Conservation (phyloP, 192 early-diverging fungal genomes). For the Umbelopsis vinacea region DNA sequence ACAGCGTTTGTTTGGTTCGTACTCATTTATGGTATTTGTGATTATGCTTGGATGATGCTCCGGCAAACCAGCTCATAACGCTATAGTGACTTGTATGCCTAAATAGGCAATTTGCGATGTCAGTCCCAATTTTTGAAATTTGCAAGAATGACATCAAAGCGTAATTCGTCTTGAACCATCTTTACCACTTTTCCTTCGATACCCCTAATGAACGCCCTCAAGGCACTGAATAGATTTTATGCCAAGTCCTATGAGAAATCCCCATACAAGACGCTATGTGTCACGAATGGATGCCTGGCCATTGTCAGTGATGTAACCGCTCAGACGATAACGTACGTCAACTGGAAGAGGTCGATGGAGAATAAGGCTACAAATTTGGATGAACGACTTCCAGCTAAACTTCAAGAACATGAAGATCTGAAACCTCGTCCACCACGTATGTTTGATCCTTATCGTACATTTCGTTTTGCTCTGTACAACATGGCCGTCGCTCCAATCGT, state of each 20-base stretch:
- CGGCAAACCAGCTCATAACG: no score
- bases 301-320: constrained; percentile 68
- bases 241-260: constrained; percentile 49
- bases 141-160: constrained; percentile 15
- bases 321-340: constrained; percentile 53
- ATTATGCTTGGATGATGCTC: no score
- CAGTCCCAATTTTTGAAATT: neutral
- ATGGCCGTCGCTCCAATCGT: constrained; percentile 70
- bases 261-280: constrained; percentile 67
- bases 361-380: constrained; percentile 19
- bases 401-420: constrained; percentile 13
- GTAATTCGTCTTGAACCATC: neutral
- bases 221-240: constrained; percentile 38
- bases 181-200: neutral
- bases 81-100: neutral
- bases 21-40: no score
- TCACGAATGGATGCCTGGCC: constrained; percentile 69
- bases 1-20: no score
- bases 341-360: constrained; percentile 26
- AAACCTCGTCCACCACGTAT: neutral
- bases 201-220: constrained; percentile 19
- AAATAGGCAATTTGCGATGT: neutral
- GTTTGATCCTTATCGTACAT: constrained; percentile 52
- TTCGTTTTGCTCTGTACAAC: constrained; percentile 71
- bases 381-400: constrained; percentile 7